These are phyloP conservation scores for Diaporthe sp. DNA, from an alignment of 2,329 filamentous ascomycete species.

Conservation along the genomic window DNA sequence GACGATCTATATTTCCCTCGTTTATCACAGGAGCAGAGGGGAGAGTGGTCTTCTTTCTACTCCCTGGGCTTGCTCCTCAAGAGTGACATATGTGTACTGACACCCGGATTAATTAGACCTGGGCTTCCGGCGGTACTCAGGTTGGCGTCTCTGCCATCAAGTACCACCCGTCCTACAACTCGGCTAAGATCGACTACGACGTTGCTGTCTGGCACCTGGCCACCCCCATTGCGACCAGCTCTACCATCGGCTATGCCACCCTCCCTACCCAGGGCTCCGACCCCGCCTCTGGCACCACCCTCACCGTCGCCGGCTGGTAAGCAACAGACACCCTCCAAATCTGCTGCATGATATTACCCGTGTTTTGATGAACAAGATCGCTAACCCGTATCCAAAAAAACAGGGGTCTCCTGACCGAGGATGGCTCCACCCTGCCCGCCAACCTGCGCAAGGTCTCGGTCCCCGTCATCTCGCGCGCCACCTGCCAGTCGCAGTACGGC, in stretches of 20 bases:
- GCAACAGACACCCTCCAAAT: background rate
- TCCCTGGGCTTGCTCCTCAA: fast-evolving
- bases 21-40: too few species aligned
- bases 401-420: slow-evolving; percentile 46
- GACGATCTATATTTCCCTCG: too few species aligned
- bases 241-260: slow-evolving; percentile 46
- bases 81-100: background rate
- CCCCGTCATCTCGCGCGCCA: slow-evolving; percentile 48
- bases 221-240: slow-evolving; percentile 44
- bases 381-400: background rate
- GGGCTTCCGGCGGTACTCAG: slow-evolving; percentile 47
- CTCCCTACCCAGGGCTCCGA: slow-evolving; percentile 48
- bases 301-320: slow-evolving; percentile 50
- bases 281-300: slow-evolving; percentile 43
- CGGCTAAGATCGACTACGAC: slow-evolving; percentile 45
- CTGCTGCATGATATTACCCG: too few species aligned
- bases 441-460: slow-evolving; percentile 50
- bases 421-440: slow-evolving; percentile 39
- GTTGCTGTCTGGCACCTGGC: slow-evolving; percentile 51
- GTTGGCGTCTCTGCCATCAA: slow-evolving; percentile 46
- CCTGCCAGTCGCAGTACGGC: slow-evolving; percentile 47
- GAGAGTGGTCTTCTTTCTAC: background rate
- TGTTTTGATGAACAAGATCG: background rate
- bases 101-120: slow-evolving; percentile 37
- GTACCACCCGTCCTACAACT: slow-evolving; percentile 47